A percentile compares a stretch with the other conserved stretches of the same genome.
phyloP scores from a whole-genome alignment of 306 rosid species.

The Cucurbita argyrosperma region DNA sequence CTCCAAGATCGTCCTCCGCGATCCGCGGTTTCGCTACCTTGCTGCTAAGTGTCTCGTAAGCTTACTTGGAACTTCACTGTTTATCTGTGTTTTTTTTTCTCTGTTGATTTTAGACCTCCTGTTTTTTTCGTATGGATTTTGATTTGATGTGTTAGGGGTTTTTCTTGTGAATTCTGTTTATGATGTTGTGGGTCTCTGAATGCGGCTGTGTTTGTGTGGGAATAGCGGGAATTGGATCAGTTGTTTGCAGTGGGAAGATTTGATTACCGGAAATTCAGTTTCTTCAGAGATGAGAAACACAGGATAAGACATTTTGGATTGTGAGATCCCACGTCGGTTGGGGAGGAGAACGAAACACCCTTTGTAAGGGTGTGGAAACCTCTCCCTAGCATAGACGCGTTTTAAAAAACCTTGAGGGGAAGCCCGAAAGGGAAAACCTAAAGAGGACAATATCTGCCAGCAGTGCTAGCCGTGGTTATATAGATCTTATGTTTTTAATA shows the following conservation, averaged over 20 bases:
- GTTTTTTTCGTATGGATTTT: not conserved
- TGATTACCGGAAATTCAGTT: not conserved
- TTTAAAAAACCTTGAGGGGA: no score
- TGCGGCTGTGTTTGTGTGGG: no score
- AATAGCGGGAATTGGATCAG: no score
- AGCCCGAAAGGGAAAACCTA: no score
- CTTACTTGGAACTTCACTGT: not conserved
- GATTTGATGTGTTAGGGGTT: not conserved
- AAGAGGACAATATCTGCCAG: no score
- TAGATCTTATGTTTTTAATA: not conserved
- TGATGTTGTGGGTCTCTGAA: not conserved
- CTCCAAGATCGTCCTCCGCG: conserved; percentile 73
- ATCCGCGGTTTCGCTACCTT: conserved; percentile 89
- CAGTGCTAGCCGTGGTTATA: no score
- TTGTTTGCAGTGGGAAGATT: no score
- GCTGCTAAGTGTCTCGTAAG: conserved; percentile 84
- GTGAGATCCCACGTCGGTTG: no score
- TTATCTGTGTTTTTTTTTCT: not conserved
- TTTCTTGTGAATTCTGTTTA: not conserved
- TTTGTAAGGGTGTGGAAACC: no score
- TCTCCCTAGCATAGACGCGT: no score
- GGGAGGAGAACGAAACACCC: no score
- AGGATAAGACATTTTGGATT: not conserved
- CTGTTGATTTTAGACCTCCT: not conserved
- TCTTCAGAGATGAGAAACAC: not conserved